Conservation (phyloP, 495 filamentous ascomycete species). For the Aspergillus bridgeri region DNA sequence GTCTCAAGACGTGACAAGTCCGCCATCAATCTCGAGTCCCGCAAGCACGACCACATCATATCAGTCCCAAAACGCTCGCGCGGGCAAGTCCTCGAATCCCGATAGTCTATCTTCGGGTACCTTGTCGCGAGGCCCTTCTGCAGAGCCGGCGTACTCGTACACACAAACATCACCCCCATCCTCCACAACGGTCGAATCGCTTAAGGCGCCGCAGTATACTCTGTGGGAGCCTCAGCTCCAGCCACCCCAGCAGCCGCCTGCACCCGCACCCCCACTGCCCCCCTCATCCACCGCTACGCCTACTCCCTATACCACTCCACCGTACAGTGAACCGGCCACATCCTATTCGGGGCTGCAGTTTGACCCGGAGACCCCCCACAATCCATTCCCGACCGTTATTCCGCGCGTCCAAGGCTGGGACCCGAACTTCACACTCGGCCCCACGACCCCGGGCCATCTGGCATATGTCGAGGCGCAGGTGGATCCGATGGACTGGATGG, state of each 20-base stretch:
- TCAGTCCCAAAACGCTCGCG: conserved; percentile 33
- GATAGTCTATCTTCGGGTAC: conserved; percentile 34
- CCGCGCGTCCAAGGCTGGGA: conserved; percentile 50
- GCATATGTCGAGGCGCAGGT: conserved; percentile 38
- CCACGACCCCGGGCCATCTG: conserved; percentile 39
- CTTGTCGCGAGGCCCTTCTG: conserved; percentile 37
- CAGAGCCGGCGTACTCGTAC: conserved; percentile 30
- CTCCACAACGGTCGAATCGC: conserved; percentile 8
- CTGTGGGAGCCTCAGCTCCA: conserved; percentile 20
- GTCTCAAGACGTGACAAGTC: conserved; percentile 41
- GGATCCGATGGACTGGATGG: conserved; percentile 41
- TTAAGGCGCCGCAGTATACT: conserved; percentile 20
- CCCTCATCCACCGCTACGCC: conserved; percentile 12
- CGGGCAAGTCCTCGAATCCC: conserved; percentile 24
- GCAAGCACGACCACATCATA: conserved; percentile 41
- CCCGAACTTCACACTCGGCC: conserved; percentile 41
- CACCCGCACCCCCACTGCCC: conserved; percentile 18
- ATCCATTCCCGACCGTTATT: conserved; percentile 42
- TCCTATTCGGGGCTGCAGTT: conserved; percentile 32
- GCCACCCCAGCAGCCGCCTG: conserved; percentile 13
- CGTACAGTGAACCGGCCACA: conserved; percentile 19
- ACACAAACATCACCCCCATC: conserved; percentile 26
- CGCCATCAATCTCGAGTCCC: conserved; percentile 50
- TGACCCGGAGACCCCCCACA: conserved; percentile 43
- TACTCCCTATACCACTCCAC: conserved; percentile 22